Conservation (phyloP, 1,139 yeast genomes). For the Hemisphaericaspora xylofermentans region DNA sequence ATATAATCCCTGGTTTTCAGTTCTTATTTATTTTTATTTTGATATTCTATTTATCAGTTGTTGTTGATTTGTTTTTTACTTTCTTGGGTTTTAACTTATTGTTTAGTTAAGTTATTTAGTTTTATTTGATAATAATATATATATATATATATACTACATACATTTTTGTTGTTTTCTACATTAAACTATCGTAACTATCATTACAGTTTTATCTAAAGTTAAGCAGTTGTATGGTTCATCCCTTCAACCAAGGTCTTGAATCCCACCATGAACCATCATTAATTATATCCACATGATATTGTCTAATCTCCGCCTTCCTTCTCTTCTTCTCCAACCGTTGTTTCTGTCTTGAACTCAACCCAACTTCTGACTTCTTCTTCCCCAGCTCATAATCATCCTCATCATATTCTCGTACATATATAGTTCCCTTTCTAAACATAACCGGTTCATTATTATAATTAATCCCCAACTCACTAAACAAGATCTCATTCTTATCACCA, state of each 20-base stretch:
- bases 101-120: not conserved
- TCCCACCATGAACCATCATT: conserved; percentile 57
- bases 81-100: conserved; percentile 1
- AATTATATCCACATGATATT: conserved; percentile 57
- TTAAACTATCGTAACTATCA: not conserved
- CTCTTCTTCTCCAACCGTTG: conserved; percentile 50
- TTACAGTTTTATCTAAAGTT: no score
- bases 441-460: conserved; percentile 91
- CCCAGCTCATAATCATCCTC: conserved; percentile 19
- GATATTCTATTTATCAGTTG: not conserved
- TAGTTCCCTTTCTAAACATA: conserved; percentile 82
- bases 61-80: not conserved
- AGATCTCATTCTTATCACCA: conserved; percentile 82
- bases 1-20: no score
- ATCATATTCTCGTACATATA: conserved; percentile 54
- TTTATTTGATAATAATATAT: not conserved
- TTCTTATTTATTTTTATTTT: not conserved
- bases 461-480: conserved; percentile 73
- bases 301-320: conserved; percentile 46
- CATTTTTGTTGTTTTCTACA: not conserved
- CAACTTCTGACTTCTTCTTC: conserved; percentile 11
- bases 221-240: not conserved
- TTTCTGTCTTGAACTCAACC: conserved; percentile 44
- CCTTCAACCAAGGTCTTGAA: conserved; percentile 35
- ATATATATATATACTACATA: not conserved